Evolutionary conservation across 2,329 filamentous ascomycete genomes (phyloP), one percentile per base, ranked within the genome.

Genomic region (Tolypocladium ovalisporum): DNA sequence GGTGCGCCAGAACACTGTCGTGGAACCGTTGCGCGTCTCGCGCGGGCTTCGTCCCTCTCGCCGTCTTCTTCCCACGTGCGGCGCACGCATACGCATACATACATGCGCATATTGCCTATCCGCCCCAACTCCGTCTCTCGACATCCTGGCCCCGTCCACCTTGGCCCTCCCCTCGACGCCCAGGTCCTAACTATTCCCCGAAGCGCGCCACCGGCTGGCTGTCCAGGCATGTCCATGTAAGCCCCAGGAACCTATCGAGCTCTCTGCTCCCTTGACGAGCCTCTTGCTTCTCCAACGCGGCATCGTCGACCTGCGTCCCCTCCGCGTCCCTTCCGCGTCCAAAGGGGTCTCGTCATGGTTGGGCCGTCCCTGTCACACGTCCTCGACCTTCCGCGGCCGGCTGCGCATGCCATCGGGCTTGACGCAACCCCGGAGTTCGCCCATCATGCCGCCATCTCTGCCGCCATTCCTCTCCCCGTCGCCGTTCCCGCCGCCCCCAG

Each of bases 311-410:
- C 44, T n/a, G n/a, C n/a, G n/a, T n/a, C n/a, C n/a, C n/a, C n/a
- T n/a, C 35, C 36, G 52, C 42, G 7, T 35, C 54, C 47, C 53
- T 53, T 58, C 52, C 58, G 51, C 39, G 29, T 47, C 52, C 55
- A n/a, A 37, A 27, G 49, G 58, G 54, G 51, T 51, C 56, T 47
- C 52, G 57, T 59, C 57, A 72, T 72, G 70, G 63, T 67, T 35
- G 66, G 66, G 37, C 66, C 66, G 49, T 68, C 65, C 39, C 64
- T 70, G 54, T 68, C 68, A 37, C 67, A 69, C 44, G 67, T 70
- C 54, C 65, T 70, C 56, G 64, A 69, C 54, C 62, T 64, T 69
- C 61, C 67, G 54, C 62, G 60, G 52, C 66, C 67, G 47, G 55
- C 56, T 12, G 55, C 64, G 27, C 57, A 54, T 36, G 54, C 54